Conservation (phyloP, 2,329 filamentous ascomycete species). For the Nothophaeocryptopus gaeumannii region DNA sequence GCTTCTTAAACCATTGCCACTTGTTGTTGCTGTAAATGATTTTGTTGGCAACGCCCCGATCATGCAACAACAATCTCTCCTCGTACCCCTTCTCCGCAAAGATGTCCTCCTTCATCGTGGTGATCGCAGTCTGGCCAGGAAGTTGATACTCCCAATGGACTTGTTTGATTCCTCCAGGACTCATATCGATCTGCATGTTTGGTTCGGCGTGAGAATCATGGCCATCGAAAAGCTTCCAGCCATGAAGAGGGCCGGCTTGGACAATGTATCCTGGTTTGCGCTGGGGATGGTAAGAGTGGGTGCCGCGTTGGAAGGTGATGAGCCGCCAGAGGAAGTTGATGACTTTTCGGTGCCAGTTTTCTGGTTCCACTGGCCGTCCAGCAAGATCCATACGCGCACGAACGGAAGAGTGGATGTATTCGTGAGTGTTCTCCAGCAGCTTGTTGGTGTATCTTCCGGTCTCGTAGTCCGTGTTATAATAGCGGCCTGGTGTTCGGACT, state of each 20-base stretch:
- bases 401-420: slow-evolving; percentile 37
- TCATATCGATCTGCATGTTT: slow-evolving; percentile 26
- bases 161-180: slow-evolving; percentile 18
- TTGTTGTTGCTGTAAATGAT: slow-evolving; percentile 20
- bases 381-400: slow-evolving; percentile 35
- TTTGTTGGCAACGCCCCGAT: slow-evolving; percentile 19
- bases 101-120: slow-evolving; percentile 27
- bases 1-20: slow-evolving; percentile 22
- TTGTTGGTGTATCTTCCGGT: slow-evolving; percentile 25
- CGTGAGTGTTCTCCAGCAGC: slow-evolving; percentile 33
- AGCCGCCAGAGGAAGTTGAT: slow-evolving; percentile 19
- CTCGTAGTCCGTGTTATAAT: slow-evolving; percentile 31
- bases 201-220: slow-evolving; percentile 23
- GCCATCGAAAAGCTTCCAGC: slow-evolving; percentile 34
- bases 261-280: slow-evolving; percentile 15
- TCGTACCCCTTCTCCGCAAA: slow-evolving; percentile 24
- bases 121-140: slow-evolving; percentile 5
- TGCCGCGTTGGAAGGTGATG: slow-evolving; percentile 16
- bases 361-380: slow-evolving; percentile 30
- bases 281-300: slow-evolving; percentile 26
- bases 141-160: slow-evolving; percentile 29
- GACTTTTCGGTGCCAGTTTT: slow-evolving; percentile 22
- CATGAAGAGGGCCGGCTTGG: slow-evolving; percentile 28
- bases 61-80: slow-evolving; percentile 19
- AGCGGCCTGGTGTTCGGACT: slow-evolving; percentile 32